These are phyloP conservation scores for Eucalyptus globulus DNA, from an alignment of 345 rosid species.

Conservation along the genomic window DNA sequence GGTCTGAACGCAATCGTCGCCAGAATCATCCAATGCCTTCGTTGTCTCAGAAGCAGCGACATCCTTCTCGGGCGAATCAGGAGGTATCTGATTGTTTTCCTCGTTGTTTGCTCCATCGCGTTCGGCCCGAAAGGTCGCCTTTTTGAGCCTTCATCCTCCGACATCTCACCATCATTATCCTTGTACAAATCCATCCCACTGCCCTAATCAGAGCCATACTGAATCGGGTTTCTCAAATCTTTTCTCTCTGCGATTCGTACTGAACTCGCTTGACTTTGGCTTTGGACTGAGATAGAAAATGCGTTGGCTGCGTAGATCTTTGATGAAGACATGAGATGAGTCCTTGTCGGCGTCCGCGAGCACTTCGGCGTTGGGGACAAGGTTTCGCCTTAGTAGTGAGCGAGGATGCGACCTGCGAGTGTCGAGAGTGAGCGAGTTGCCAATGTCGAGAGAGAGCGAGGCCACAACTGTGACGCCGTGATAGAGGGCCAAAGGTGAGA, in stretches of 20 bases:
- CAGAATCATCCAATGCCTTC: neutral
- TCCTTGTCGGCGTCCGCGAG: neutral
- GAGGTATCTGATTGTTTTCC: neutral
- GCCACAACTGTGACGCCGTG: neutral
- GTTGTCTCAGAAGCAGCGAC: neutral
- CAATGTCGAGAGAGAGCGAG: neutral
- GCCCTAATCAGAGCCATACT: neutral
- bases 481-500: neutral
- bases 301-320: conserved; percentile 49
- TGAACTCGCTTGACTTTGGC: neutral
- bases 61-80: neutral
- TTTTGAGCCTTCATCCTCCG: neutral
- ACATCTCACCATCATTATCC: neutral
- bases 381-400: neutral
- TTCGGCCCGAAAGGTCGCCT: neutral
- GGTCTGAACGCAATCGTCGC: conserved; percentile 8
- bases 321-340: conserved; percentile 13
- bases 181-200: neutral
- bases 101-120: neutral
- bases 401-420: neutral
- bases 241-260: neutral
- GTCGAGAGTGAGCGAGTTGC: neutral
- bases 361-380: neutral
- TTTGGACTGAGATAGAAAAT: conserved; percentile 22
- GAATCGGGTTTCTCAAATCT: neutral